Base-by-base conservation (phyloP, 495 filamentous ascomycete genomes). In the Neurospora sublineolata region DNA sequence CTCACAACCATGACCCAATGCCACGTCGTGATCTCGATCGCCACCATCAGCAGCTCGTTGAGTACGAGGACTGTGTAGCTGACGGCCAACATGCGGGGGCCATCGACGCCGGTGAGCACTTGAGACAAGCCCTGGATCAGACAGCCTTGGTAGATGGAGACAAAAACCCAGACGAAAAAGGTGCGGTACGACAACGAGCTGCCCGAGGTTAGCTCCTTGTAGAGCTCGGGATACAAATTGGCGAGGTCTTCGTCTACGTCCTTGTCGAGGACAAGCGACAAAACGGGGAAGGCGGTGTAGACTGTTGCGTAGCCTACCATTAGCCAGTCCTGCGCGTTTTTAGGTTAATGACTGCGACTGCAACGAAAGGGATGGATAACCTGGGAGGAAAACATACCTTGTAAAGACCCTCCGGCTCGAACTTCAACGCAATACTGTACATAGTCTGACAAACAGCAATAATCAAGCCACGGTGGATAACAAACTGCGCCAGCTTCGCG, bases 31-130 rank as follows among this genome's bases (percentile, higher is more conserved):
- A 99, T 90, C 75, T 97, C 92, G 52, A 94, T 90, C 6, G 94
- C 94, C 12, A 97, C 95, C 96, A 99, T 99, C 67, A 94, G 86
- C 69, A 99, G 85, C 78, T 99, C 96, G 78, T 97, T 98, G 69
- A 99, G 82, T 12, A 99, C 89, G 5, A 99, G 89, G 5, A 92
- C 93, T 0, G 94, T 96, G 79, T 94, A 99, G 69, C 90, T 93
- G 39, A 99, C 91, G 72, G 92, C 89, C 69, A 98, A 92, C 88
- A 99, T 94, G 38, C 84, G 86, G 14, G 84, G 84, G 11, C 89
- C 84, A 68, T 89, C 87, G 14, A 90, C 87, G 70, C 90, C 91
- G 3, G 96, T 88, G 2, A 99, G 86, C 33, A 99, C 81, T 81
- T 99, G 94, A 16, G 91, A 91, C 37, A 97, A 84, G 23, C 94